These are phyloP conservation scores for Penicillium sp. DNA, from an alignment of 2,329 filamentous ascomycete genomes.

Conservation along the genomic window DNA sequence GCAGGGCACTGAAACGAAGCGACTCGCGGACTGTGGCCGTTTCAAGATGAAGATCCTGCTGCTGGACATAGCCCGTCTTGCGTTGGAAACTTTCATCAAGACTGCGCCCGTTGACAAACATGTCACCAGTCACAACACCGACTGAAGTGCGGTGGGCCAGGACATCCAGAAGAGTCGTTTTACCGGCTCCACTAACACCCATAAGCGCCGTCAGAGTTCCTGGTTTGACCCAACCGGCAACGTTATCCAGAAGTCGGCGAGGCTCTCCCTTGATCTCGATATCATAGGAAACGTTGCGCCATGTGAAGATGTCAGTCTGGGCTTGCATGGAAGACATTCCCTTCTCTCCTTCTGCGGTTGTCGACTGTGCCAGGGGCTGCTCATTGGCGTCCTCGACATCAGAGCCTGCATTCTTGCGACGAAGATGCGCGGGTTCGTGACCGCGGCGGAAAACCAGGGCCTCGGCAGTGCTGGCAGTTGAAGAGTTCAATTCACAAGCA, in stretches of 20 bases:
- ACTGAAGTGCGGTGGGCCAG: slow-evolving; percentile 57
- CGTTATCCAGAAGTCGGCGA: slow-evolving; percentile 22
- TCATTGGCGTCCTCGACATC: slow-evolving; percentile 4
- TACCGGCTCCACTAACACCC: slow-evolving; percentile 61
- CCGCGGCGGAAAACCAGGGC: slow-evolving; percentile 68
- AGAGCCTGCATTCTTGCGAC: slow-evolving; percentile 6
- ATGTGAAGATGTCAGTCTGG: slow-evolving; percentile 23
- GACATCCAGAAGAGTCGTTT: slow-evolving; percentile 58
- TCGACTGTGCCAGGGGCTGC: background rate
- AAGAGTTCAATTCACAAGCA: slow-evolving; percentile 45
- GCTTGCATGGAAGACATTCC: slow-evolving; percentile 11
- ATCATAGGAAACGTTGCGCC: slow-evolving; percentile 64
- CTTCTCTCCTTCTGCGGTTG: background rate
- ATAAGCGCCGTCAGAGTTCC: slow-evolving; percentile 55
- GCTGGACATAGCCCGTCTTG: slow-evolving; percentile 65
- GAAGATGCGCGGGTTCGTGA: slow-evolving; percentile 30
- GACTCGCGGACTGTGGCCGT: slow-evolving; percentile 84
- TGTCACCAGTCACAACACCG: slow-evolving; percentile 62
- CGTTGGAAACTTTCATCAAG: slow-evolving; percentile 59
- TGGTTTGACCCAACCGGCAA: slow-evolving; percentile 58
- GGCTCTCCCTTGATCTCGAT: slow-evolving; percentile 53
- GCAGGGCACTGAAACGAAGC: slow-evolving; percentile 74
- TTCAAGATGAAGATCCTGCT: slow-evolving; percentile 72
- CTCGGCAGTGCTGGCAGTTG: slow-evolving; percentile 65
- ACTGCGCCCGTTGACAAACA: slow-evolving; percentile 60